phyloP scores from a whole-genome alignment of 805 yeast species.

The Wickerhamomyces bovis region DNA sequence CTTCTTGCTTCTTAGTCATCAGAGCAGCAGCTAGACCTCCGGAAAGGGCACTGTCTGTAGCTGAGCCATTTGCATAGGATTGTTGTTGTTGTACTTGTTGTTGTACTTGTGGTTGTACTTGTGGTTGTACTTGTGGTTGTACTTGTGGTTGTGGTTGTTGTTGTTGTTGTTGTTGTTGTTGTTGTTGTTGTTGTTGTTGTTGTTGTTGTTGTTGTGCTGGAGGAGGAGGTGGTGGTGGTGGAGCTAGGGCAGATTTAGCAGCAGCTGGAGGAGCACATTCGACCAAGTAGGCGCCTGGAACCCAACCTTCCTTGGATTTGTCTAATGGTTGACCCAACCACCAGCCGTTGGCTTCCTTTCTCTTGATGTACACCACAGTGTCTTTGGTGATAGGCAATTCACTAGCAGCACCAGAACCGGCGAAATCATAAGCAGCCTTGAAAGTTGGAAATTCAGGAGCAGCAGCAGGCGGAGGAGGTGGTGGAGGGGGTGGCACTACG shows the following conservation, averaged over 20 bases:
- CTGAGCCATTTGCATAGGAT: constrained; percentile 8
- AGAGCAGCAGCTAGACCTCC: constrained; percentile 67
- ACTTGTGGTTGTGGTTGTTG: constrained; percentile 9
- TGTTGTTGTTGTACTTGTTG: constrained; percentile 19
- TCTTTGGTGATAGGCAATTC: constrained; percentile 75
- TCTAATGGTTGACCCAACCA: constrained; percentile 77
- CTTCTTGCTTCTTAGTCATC: constrained; percentile 56
- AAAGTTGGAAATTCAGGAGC: constrained; percentile 69
- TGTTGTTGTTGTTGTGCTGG: constrained; percentile 32
- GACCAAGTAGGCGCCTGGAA: constrained; percentile 86
- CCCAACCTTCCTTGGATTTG: constrained; percentile 89
- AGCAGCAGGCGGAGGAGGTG: constrained; percentile 57
- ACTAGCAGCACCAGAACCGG: constrained; percentile 78
- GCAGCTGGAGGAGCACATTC: constrained; percentile 34
- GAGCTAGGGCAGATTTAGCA: constrained; percentile 31
- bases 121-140: too few species aligned
- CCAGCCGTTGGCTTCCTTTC: constrained; percentile 87
- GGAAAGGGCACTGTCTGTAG: constrained; percentile 28
- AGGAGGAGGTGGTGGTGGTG: constrained; percentile 34
- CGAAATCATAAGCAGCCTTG: constrained; percentile 83
- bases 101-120: constrained; percentile 35
- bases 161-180: constrained; percentile 11
- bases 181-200: constrained; percentile 1
- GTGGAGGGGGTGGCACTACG: constrained; percentile 64
- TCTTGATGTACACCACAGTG: constrained; percentile 64